Percentiles rank a stretch among this genome's conserved stretches.
These are phyloP conservation scores for Rhizopus delemar DNA, from an alignment of 371 early-diverging fungal genomes.

Conservation along the genomic window DNA sequence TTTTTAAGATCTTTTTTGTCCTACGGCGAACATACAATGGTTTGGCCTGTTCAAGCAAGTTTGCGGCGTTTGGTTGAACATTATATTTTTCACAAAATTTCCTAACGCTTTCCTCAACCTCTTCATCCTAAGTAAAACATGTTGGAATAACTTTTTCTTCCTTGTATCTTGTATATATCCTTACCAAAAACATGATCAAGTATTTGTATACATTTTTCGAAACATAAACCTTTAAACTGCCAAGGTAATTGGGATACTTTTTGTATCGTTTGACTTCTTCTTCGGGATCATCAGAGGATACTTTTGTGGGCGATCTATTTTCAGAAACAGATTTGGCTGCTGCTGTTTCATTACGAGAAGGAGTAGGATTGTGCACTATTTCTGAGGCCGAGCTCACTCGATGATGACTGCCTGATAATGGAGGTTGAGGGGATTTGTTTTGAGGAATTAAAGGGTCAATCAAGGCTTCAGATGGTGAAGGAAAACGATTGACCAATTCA, in stretches of 20 bases:
- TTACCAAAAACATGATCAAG: not conserved
- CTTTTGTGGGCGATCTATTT: too few relatives aligned
- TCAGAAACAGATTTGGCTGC: too few relatives aligned
- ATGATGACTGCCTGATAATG: too few relatives aligned
- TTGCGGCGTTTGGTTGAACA: not conserved
- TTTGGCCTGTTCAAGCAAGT: not conserved
- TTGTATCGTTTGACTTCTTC: conserved; percentile 1
- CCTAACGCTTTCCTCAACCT: not conserved
- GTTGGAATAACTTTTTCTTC: not conserved
- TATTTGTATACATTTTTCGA: not conserved
- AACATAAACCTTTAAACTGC: not conserved
- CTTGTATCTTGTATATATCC: not conserved
- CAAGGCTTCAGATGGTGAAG: not conserved
- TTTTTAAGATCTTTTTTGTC: conserved; percentile 3
- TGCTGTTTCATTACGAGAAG: too few relatives aligned
- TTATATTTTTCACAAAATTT: not conserved
- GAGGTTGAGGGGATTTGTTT: not conserved
- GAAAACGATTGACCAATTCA: not conserved
- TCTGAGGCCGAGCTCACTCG: too few relatives aligned
- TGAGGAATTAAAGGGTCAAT: not conserved
- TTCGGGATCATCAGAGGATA: not conserved
- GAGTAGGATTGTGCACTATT: too few relatives aligned
- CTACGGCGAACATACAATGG: not conserved
- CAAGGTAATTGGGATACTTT: not conserved
- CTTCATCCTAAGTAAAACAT: not conserved